A percentile compares a stretch with the other conserved stretches of the same genome.
Evolutionary conservation across 179 eudicot genomes (phyloP).

Genomic region (Heliamphora ciliata): DNA sequence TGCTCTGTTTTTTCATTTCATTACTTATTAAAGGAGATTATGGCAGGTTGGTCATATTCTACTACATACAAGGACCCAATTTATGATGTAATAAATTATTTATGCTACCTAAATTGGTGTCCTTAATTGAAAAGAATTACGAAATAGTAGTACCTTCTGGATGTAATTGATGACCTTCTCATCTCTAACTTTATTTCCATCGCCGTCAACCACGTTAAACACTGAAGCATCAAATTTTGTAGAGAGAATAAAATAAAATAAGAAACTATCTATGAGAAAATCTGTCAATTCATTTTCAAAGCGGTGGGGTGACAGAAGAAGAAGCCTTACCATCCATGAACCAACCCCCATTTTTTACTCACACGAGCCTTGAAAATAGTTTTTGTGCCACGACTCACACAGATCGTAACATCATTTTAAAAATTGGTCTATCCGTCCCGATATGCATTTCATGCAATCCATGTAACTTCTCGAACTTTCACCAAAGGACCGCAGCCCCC

Average conservation of each 20-base stretch:
- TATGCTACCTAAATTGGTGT: background rate
- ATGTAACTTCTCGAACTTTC: too few relatives aligned
- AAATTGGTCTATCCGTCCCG: too few relatives aligned
- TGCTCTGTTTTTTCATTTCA: background rate
- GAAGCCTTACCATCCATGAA: slow-evolving; percentile 78
- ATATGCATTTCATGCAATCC: too few relatives aligned
- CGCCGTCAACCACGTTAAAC: slow-evolving; percentile 62
- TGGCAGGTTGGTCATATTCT: background rate
- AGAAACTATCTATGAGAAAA: background rate
- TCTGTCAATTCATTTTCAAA: background rate
- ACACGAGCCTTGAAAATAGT: too few relatives aligned
- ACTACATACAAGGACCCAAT: background rate
- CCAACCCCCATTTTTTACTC: slow-evolving; percentile 57
- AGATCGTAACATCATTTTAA: too few relatives aligned
- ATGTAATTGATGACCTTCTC: slow-evolving; percentile 49
- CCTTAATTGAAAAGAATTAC: background rate
- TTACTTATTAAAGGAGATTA: background rate
- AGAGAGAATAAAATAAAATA: slow-evolving; percentile 21
- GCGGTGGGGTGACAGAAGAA: background rate
- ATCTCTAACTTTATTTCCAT: slow-evolving; percentile 73
- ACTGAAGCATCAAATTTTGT: slow-evolving; percentile 35
- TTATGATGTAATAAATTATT: background rate
- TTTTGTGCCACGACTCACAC: too few relatives aligned
- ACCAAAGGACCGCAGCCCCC: too few relatives aligned
- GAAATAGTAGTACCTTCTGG: slow-evolving; percentile 34